Evolutionary conservation across 2,329 filamentous ascomycete genomes (phyloP).

Genomic region (Basipetospora chlamydospora): DNA sequence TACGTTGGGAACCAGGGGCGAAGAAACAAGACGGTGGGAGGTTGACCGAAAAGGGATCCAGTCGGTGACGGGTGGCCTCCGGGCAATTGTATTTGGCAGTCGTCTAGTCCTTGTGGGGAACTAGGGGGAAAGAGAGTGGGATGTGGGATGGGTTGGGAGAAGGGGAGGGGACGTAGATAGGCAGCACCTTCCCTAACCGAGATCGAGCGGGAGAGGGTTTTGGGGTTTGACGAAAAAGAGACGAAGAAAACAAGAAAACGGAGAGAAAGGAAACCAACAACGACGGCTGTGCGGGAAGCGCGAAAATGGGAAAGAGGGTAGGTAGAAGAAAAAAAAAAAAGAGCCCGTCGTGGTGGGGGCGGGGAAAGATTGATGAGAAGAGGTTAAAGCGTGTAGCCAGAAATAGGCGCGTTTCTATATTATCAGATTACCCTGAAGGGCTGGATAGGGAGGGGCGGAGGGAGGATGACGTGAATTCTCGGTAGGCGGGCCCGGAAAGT

Average conservation of each 20-base stretch:
- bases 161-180: neutral
- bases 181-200: neutral
- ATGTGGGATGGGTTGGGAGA: slow-evolving; percentile 5
- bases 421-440: slow-evolving; percentile 6
- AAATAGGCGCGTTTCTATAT: slow-evolving; percentile 6
- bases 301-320: neutral
- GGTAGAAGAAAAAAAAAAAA: slow-evolving; percentile 1
- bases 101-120: no score
- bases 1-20: no score
- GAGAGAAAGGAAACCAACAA: no score
- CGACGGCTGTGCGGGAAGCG: no score
- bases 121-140: slow-evolving; percentile 7
- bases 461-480: slow-evolving; percentile 5
- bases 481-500: slow-evolving; percentile 5
- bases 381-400: slow-evolving; percentile 3
- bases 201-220: slow-evolving; percentile 4
- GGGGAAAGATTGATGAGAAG: slow-evolving; percentile 2
- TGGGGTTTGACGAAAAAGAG: neutral
- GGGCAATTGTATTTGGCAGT: no score
- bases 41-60: no score
- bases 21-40: no score
- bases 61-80: no score
- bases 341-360: slow-evolving; percentile 3
- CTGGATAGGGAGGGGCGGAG: neutral
- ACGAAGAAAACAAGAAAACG: neutral